phyloP scores from a whole-genome alignment of 148 eudicot genomes.

The Vaccinium vitisidaea region DNA sequence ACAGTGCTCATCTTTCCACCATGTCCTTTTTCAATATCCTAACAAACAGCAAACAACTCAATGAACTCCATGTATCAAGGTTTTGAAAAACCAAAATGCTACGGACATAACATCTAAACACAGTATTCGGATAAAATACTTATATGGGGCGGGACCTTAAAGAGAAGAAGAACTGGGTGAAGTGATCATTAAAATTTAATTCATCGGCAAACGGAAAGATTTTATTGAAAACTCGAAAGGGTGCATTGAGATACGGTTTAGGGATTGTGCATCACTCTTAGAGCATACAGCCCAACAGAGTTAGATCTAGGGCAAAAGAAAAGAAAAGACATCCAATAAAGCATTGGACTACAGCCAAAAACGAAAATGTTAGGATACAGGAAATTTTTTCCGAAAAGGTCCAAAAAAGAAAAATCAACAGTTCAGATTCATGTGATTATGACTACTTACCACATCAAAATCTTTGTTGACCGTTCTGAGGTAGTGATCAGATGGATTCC shows the following conservation, averaged over 20 bases:
- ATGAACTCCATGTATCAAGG: not conserved
- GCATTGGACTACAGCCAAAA: too few species aligned
- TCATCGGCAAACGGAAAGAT: not conserved
- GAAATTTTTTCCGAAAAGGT: too few species aligned
- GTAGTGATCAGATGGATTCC: constrained; percentile 51
- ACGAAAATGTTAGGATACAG: too few species aligned
- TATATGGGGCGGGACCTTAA: too few species aligned
- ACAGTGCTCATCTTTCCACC: constrained; percentile 8
- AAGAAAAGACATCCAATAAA: too few species aligned
- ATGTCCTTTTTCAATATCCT: constrained; percentile 27
- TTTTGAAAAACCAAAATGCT: not conserved
- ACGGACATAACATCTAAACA: too few species aligned
- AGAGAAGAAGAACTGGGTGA: not conserved
- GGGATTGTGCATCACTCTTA: too few species aligned
- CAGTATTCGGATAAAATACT: too few species aligned
- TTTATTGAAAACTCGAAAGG: too few species aligned
- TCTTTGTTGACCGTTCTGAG: constrained; percentile 44
- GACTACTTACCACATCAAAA: constrained; percentile 36
- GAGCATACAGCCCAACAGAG: too few species aligned
- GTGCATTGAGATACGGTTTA: too few species aligned
- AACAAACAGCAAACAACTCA: not conserved
- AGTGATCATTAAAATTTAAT: not conserved
- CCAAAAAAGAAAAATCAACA: not conserved
- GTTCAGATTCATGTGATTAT: not conserved
- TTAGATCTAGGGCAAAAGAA: too few species aligned